phyloP scores from a whole-genome alignment of 2,329 filamentous ascomycete species.

The Colletotrichum brevisporum region DNA sequence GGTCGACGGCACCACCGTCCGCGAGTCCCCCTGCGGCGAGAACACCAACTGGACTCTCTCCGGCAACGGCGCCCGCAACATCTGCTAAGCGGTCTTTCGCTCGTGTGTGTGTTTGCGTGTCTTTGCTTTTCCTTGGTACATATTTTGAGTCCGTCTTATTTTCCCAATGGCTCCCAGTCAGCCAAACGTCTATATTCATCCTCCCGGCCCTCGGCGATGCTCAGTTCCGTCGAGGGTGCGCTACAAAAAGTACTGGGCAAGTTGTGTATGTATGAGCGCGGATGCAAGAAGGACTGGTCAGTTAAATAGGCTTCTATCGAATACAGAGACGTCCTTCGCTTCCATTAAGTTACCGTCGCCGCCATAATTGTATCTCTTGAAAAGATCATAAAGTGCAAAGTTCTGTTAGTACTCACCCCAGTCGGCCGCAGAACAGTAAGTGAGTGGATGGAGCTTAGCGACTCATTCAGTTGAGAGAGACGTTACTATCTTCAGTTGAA shows the following conservation, averaged over 20 bases:
- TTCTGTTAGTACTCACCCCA: no score
- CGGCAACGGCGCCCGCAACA: constrained; percentile 57
- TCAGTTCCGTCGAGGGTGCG: neutral
- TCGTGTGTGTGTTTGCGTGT: neutral
- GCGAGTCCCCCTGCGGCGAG: constrained; percentile 67
- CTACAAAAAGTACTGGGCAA: neutral
- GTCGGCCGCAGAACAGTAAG: no score
- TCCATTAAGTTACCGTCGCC: neutral
- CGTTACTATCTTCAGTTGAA: no score
- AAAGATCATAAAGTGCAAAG: neutral
- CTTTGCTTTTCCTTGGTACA: constrained; percentile 16
- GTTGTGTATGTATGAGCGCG: neutral
- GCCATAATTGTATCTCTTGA: neutral
- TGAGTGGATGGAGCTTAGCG: no score
- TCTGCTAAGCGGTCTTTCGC: constrained; percentile 53
- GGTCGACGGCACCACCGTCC: constrained; percentile 65
- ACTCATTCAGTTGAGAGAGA: no score
- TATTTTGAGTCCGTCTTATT: neutral
- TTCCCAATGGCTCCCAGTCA: neutral
- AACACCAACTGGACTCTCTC: constrained; percentile 66
- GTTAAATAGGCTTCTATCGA: neutral
- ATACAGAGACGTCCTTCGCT: constrained; percentile 2
- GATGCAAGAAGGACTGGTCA: neutral
- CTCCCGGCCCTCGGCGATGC: neutral
- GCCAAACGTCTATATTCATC: constrained; percentile 14